Base-by-base conservation (phyloP, 129 eudicot species). In the Deinandra increscens region DNA sequence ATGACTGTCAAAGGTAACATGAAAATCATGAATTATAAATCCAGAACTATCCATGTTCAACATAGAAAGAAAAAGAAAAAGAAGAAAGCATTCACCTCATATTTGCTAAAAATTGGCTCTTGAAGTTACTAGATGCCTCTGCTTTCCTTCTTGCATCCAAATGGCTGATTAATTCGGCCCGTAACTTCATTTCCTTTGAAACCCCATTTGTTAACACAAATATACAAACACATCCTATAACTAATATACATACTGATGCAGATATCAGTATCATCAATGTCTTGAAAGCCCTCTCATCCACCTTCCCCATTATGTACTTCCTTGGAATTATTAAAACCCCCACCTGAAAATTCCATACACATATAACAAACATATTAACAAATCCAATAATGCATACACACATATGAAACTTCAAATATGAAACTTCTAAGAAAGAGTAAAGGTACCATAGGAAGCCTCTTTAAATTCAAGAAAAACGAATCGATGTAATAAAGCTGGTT, bases 71-170 rank as follows among this genome's bases (percentile, higher is more conserved):
- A 26, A 6, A 7, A 26, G 3, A 7, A 15, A 9, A 59, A 10
- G 17, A 69, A 38, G 9, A 77, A 58, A 69, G 50, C 38, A 72
- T 73, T 80, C 62, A 84, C 99, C 99, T 93, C 99, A 89, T 93
- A 78, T 93, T 93, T 71, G 99, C 99, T 60, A 93, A 63, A 79
- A 93, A 93, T 80, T 93, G 99, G 76, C 95, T 93, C 72, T 93
- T 93, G 81, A 80, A 93, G 82, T 93, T 93, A 83, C 87, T 93
- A 17, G 99, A 93, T 49, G 97, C 97, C 82, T 93, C 99, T 34
- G 99, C 99, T 31, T 86, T 91, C 68, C 99, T 85, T 72, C 99
- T 84, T 42, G 99, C 99, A 75, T 93, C 99, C 60, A 93, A 82
- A 78, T 93, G 97, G 74, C 91, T 93, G 41, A 93, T 93, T 26